Base-by-base conservation (phyloP, 78 protist species). In the Bodo saltans region DNA sequence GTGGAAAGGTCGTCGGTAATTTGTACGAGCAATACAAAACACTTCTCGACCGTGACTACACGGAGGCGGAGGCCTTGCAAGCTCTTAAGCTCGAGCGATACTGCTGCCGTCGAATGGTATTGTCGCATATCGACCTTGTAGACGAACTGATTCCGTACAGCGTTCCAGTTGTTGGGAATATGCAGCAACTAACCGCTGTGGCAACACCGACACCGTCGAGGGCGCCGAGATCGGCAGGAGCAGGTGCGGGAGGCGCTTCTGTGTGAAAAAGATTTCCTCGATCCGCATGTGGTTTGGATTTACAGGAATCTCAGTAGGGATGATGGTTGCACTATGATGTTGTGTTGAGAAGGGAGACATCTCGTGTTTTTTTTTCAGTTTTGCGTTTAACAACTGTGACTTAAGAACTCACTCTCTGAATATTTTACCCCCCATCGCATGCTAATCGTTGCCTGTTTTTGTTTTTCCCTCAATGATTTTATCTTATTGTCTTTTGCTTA, bases 61-160 rank as follows among this genome's bases (percentile, higher is more conserved):
- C 79, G 0, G 92, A 90, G 39, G 84, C 42, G 27, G 70, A 3
- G 71, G 74, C 74, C 1, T 17, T 79, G n/a, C 39, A 42, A 3
- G 2, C 8, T 1, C 70, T 47, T 17, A 27, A 39, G 40, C 53
- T 73, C 35, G 72, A 84, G 78, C 90, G 99, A 25, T 97, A 95
- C 83, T 98, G 99, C 92, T 98, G 99, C 90, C 74, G 99, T 4
- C 88, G 98, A 11, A 96, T 96, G 98, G 81, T 98, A 30, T 85
- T 98, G 60, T 95, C 99, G 0, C 99, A 97, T 91, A 99, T 98
- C 68, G 98, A 96, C 88, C 87, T 98, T 21, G 94, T 98, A 74
- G 98, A 95, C 82, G 94, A 96, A 86, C 90, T 98, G 60, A 17
- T 47, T 17, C 60, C 60, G 60, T 47, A 47, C 60, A 23, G n/a